Evolutionary conservation across 768 basidiomycete species (phyloP).

Genomic region (Russula ochroleuca): DNA sequence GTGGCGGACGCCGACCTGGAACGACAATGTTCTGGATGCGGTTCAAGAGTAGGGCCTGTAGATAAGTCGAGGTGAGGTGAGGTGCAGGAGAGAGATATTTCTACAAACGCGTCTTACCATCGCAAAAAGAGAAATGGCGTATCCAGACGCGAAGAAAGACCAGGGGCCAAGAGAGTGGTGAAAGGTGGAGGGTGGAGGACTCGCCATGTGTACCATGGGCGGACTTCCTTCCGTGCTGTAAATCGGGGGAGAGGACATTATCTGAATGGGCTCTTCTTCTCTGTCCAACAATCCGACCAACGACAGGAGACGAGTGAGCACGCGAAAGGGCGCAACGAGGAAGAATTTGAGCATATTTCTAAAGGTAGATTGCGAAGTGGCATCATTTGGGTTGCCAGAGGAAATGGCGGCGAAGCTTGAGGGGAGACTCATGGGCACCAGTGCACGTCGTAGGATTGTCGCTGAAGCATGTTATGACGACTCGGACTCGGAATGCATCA

Average conservation of each 20-base stretch:
- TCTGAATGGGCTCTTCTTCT: conserved; percentile 7
- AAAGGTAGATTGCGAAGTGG: background rate
- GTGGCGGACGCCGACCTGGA: conserved; percentile 47
- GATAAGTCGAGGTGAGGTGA: background rate
- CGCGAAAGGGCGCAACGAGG: conserved; percentile 4
- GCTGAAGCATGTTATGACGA: conserved; percentile 7
- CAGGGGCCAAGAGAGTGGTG: conserved; percentile 53
- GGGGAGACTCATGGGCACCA: conserved; percentile 8
- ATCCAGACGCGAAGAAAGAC: conserved; percentile 71
- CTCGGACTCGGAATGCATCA: background rate
- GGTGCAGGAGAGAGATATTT: background rate
- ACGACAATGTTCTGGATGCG: conserved; percentile 76
- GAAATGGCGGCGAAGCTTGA: background rate
- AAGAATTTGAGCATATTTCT: conserved; percentile 10
- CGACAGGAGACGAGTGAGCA: conserved; percentile 11
- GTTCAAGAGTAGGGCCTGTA: conserved; percentile 63
- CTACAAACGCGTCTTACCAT: conserved; percentile 44
- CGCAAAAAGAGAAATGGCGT: conserved; percentile 59
- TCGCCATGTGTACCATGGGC: conserved; percentile 10
- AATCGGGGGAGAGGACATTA: background rate
- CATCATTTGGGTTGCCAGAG: background rate
- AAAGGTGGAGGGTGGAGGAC: conserved; percentile 22
- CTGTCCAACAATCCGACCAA: conserved; percentile 15
- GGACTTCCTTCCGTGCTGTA: conserved; percentile 14
- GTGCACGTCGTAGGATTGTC: background rate